Evolutionary conservation across 169 alveolate genomes (phyloP).

Genomic region (Amoebophrya sp.): DNA sequence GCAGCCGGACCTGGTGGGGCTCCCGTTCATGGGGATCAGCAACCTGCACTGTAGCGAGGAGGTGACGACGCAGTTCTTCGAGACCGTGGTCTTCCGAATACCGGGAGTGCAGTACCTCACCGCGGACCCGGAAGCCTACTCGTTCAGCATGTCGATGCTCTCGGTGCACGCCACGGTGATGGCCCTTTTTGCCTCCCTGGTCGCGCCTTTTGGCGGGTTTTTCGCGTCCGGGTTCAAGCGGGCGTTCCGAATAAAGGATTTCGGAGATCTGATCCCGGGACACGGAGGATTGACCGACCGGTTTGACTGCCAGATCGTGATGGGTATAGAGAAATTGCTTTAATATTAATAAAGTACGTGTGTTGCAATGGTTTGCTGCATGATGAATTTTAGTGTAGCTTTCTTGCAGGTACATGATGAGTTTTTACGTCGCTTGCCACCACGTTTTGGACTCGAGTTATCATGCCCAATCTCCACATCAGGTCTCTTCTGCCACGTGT

Average conservation of each 20-base stretch:
- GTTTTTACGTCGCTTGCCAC: no score
- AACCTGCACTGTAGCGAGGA: conserved; percentile 47
- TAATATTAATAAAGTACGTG: no score
- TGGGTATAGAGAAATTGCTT: conserved; percentile 52
- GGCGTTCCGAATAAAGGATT: conserved; percentile 94
- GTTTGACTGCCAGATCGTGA: conserved; percentile 89
- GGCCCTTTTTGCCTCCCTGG: conserved; percentile 89
- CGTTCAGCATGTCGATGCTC: conserved; percentile 49
- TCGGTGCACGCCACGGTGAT: conserved; percentile 82
- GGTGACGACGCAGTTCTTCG: background rate
- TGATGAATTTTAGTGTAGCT: no score
- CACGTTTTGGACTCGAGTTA: no score
- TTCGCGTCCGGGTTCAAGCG: conserved; percentile 99
- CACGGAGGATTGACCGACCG: conserved; percentile 99
- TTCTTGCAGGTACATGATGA: no score
- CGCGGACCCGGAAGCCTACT: no score
- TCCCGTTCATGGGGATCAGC: conserved; percentile 69
- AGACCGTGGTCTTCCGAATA: background rate
- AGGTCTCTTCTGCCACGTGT: conserved; percentile 3
- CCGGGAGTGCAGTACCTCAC: no score
- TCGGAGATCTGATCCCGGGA: conserved; percentile 97
- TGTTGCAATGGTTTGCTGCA: no score
- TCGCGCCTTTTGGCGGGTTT: conserved; percentile 99
- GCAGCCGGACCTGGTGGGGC: conserved; percentile 54
- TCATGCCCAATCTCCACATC: no score